phyloP scores from a whole-genome alignment of 371 early-diverging fungal genomes.

The Zychaea mexicana region DNA sequence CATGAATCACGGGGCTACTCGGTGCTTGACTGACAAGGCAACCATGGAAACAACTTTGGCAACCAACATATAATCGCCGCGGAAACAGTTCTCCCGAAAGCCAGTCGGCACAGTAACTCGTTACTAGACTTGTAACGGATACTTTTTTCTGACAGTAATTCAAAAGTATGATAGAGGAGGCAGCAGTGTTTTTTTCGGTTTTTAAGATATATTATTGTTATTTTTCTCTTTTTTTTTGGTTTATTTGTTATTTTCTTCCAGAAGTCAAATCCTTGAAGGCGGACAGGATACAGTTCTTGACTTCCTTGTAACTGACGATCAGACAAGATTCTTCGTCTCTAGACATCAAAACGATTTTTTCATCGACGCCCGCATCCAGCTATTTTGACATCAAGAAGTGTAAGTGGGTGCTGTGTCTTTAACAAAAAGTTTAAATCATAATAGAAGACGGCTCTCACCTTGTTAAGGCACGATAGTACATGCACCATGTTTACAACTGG shows the following conservation, averaged over 20 bases:
- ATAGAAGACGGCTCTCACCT: conserved; percentile 56
- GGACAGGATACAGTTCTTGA: conserved; percentile 84
- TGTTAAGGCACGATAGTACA: conserved; percentile 92
- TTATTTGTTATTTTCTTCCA: conserved; percentile 22
- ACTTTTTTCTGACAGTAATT: too few relatives aligned
- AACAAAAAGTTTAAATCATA: background rate
- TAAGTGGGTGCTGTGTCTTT: background rate
- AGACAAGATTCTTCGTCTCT: conserved; percentile 94
- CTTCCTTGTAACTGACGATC: conserved; percentile 88
- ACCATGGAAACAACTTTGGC: too few relatives aligned
- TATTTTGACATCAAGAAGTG: conserved; percentile 22
- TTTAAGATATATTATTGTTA: background rate
- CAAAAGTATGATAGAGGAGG: too few relatives aligned
- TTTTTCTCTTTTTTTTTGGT: conserved; percentile 3
- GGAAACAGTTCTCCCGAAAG: too few relatives aligned
- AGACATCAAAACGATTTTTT: conserved; percentile 89
- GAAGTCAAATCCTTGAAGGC: conserved; percentile 76
- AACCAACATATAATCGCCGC: too few relatives aligned
- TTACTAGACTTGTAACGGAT: too few relatives aligned
- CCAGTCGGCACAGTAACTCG: too few relatives aligned
- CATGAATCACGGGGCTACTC: too few relatives aligned
- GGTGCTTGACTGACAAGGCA: too few relatives aligned
- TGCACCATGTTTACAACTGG: conserved; percentile 92
- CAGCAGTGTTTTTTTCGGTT: too few relatives aligned
- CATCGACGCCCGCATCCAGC: conserved; percentile 93